Evolutionary conservation across 1,139 yeast species (phyloP).

Genomic region (Pichiaceae sp.): DNA sequence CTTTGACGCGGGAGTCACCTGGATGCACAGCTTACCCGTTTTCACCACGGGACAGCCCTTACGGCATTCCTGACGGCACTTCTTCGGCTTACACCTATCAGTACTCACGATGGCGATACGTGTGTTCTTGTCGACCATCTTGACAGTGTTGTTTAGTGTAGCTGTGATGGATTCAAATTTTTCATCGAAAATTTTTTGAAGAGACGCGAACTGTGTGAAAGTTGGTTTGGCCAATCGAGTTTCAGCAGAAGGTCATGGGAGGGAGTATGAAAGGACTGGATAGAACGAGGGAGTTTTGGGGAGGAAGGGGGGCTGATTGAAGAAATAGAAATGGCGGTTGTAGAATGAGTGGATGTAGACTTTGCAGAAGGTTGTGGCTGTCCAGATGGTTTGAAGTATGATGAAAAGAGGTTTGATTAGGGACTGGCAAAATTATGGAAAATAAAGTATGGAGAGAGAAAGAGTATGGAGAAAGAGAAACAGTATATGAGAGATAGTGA

Average conservation of each 20-base stretch:
- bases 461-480: too few relatives aligned
- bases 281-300: not conserved
- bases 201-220: not conserved
- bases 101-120: constrained; percentile 92
- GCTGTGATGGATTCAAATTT: not conserved
- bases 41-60: constrained; percentile 96
- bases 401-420: not conserved
- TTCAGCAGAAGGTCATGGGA: not conserved
- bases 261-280: too few relatives aligned
- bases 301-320: not conserved
- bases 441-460: too few relatives aligned
- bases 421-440: too few relatives aligned
- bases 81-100: constrained; percentile 95
- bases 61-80: constrained; percentile 97
- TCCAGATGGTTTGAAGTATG: too few relatives aligned
- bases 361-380: too few relatives aligned
- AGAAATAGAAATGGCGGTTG: too few relatives aligned
- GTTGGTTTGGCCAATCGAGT: not conserved
- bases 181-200: not conserved
- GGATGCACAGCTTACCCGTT: constrained; percentile 96
- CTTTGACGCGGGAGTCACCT: constrained; percentile 82
- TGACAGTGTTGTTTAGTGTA: constrained; percentile 1
- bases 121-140: constrained; percentile 52
- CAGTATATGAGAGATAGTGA: too few relatives aligned
- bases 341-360: too few relatives aligned